Percentiles rank a stretch among this genome's conserved stretches.
These are phyloP conservation scores for Aegilops longissima DNA, from an alignment of 176 grass and related monocot genomes.

Conservation along the genomic window DNA sequence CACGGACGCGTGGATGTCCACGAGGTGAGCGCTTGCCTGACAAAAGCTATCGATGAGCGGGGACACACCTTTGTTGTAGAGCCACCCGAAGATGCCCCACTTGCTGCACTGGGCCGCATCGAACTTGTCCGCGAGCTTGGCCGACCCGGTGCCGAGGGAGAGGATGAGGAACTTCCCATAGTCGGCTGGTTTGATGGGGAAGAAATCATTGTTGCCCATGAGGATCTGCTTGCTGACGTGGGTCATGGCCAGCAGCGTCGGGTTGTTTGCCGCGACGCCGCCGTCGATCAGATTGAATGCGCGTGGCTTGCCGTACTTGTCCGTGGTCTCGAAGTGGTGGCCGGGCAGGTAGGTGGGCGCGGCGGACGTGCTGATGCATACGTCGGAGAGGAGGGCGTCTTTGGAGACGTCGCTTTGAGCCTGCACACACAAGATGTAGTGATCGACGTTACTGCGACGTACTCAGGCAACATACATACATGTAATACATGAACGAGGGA, in stretches of 20 bases:
- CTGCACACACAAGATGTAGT: background rate
- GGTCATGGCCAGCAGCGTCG: slow-evolving; percentile 57
- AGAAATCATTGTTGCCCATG: slow-evolving; percentile 30
- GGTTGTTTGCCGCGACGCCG: slow-evolving; percentile 69
- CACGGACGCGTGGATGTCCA: slow-evolving; percentile 51
- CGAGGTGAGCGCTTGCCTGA: slow-evolving; percentile 54
- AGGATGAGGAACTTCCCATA: slow-evolving; percentile 57
- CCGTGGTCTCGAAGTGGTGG: slow-evolving; percentile 42
- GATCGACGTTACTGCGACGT: no score
- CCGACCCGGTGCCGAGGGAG: slow-evolving; percentile 46
- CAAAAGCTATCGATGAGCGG: slow-evolving; percentile 65
- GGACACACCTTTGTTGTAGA: slow-evolving; percentile 39
- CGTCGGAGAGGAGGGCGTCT: slow-evolving; percentile 42
- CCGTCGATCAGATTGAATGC: slow-evolving; percentile 69
- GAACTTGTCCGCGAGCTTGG: slow-evolving; percentile 45
- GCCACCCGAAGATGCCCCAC: slow-evolving; percentile 72
- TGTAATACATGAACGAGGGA: background rate
- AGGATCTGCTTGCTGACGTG: slow-evolving; percentile 54
- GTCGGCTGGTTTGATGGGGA: slow-evolving; percentile 6
- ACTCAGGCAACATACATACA: no score
- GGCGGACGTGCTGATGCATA: slow-evolving; percentile 64
- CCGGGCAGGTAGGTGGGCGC: slow-evolving; percentile 41
- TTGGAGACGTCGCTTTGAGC: slow-evolving; percentile 28
- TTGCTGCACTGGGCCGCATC: background rate
- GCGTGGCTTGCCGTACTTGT: slow-evolving; percentile 29